Percentiles rank a stretch among this genome's conserved stretches.
phyloP scores from a whole-genome alignment of 306 rosid species.

The Lotus japonicus region DNA sequence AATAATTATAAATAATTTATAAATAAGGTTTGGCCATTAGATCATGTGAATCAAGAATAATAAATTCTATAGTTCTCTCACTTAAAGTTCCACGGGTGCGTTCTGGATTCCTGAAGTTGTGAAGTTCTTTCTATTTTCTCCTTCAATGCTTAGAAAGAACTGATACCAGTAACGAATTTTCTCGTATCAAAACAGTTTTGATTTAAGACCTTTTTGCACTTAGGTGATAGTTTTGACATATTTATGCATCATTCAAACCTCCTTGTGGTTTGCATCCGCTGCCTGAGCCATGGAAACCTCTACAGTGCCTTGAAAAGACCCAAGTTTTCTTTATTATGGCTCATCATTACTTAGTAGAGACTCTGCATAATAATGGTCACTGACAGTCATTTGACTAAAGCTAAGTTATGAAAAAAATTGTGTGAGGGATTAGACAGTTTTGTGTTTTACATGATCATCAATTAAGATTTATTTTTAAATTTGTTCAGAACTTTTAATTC shows the following conservation, averaged over 20 bases:
- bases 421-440: background rate
- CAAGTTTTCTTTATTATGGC: background rate
- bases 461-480: too few relatives aligned
- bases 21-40: background rate
- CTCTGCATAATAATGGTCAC: too few relatives aligned
- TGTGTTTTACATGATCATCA: background rate
- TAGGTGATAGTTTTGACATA: background rate
- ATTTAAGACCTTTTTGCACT: background rate
- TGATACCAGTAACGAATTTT: background rate
- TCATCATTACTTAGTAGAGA: background rate
- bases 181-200: background rate
- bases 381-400: background rate
- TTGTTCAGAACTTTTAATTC: background rate
- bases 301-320: background rate
- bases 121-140: background rate
- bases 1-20: background rate
- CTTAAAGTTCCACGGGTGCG: background rate
- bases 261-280: background rate
- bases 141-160: background rate
- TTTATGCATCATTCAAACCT: constrained; percentile 18
- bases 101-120: background rate
- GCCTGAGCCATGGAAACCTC: background rate
- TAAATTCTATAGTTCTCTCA: too few relatives aligned
- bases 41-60: too few relatives aligned
- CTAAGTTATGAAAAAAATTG: background rate